Conservation (phyloP, 2,329 filamentous ascomycete genomes). For the Neonectria punicea region DNA sequence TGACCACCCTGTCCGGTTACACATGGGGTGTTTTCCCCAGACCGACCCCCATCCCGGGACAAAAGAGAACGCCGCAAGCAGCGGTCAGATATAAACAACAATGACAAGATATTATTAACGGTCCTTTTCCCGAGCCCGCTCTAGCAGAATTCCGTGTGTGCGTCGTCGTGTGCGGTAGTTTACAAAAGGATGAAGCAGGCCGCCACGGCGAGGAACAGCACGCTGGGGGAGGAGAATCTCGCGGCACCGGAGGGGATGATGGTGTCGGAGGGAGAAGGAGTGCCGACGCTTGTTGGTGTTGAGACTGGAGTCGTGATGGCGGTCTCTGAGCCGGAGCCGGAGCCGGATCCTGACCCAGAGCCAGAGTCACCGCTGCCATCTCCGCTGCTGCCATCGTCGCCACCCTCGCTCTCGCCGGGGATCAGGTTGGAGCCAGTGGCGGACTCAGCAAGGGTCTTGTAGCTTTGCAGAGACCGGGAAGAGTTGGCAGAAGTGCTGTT, state of each 20-base stretch:
- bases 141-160: conserved; percentile 1
- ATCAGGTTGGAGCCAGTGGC: conserved; percentile 44
- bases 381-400: conserved; percentile 26
- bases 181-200: conserved; percentile 56
- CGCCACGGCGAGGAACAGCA: conserved; percentile 56
- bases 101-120: conserved; percentile 38
- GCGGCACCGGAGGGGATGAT: conserved; percentile 38
- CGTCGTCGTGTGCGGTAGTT: not conserved
- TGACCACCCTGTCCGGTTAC: conserved; percentile 2
- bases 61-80: conserved; percentile 19
- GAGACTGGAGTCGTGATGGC: conserved; percentile 30
- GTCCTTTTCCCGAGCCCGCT: conserved; percentile 21
- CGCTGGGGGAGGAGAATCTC: conserved; percentile 52
- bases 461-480: conserved; percentile 61
- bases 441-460: conserved; percentile 53
- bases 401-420: conserved; percentile 20
- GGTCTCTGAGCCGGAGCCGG: conserved; percentile 11
- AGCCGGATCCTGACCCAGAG: conserved; percentile 18
- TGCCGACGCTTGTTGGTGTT: conserved; percentile 35
- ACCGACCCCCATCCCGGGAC: conserved; percentile 30
- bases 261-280: conserved; percentile 30
- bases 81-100: conserved; percentile 26
- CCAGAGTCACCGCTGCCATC: conserved; percentile 24
- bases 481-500: conserved; percentile 61
- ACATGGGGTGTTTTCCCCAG: not conserved